Evolutionary conservation across 129 eudicot species (phyloP), one percentile per base, ranked within the genome.

Genomic region (Glebionis coronaria): DNA sequence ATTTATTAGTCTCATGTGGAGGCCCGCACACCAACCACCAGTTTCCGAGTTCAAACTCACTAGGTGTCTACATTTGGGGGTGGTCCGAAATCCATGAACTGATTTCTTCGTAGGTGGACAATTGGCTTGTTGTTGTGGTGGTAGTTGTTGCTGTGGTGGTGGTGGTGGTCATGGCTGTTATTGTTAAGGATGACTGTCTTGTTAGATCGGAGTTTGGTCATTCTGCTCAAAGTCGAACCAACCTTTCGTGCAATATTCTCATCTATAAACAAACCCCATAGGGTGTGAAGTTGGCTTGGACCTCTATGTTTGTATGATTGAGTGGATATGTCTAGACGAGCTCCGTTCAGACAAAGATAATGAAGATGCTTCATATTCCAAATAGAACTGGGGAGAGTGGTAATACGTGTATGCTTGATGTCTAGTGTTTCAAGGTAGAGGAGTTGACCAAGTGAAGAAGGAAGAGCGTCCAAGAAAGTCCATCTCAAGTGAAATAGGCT

Each of bases 391-490:
- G 80, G 80, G 80, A 76, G 65, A 16, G 75, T 40, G 8, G 69
- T 76, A 51, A 76, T 76, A 16, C 61, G 74, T 10, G 75, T 76
- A 40, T 76, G 80, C 51, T 76, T 76, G 67, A 75, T 75, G 42
- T 75, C 80, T 0, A 75, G 69, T 23, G 74, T 75, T 75, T 75
- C 74, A 68, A 75, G 80, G 61, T 75, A 68, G 21, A 42, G 47
- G 50, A 75, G 69, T 21, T 5, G 69, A 9, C 74, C 80, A 15
- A 75, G 63, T 67, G 80, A 75, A 56, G 74, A 75, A n/a, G 80
- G 80, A 59, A 75, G 80, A 59, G 50, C 51, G 29, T 75, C 68
- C 44, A 75, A 75, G 63, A 75, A 75, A 59, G 80, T 75, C 68
- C 69, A 38, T 75, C 74, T 68, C 14, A 75, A 60, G 63, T 75